A percentile compares a stretch with the other conserved stretches of the same genome.
Conservation (phyloP, 441 rosid genomes). For the Populus tomentosa region DNA sequence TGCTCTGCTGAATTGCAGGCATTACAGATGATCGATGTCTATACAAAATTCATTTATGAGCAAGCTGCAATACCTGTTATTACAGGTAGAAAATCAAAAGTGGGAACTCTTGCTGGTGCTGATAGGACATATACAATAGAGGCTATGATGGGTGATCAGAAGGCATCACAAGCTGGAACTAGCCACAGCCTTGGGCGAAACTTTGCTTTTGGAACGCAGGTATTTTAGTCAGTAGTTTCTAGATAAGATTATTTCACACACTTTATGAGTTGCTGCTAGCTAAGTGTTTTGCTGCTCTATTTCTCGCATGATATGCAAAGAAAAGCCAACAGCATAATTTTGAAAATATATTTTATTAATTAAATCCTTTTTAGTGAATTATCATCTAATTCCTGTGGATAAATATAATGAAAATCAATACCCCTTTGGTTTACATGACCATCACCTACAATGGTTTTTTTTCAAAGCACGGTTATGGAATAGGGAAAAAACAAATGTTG, state of each 20-base stretch:
- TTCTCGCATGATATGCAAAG: not conserved
- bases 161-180: conserved; percentile 89
- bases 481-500: not conserved
- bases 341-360: not conserved
- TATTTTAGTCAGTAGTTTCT: conserved; percentile 7
- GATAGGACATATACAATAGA: conserved; percentile 82
- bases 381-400: not conserved
- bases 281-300: not conserved
- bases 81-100: conserved; percentile 76
- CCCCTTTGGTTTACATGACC: no score
- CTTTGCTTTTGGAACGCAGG: conserved; percentile 87
- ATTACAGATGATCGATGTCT: conserved; percentile 75
- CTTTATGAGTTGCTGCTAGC: not conserved
- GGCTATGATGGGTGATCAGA: conserved; percentile 97
- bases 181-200: conserved; percentile 91
- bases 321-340: not conserved
- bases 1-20: conserved; percentile 56
- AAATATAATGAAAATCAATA: not conserved
- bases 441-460: no score
- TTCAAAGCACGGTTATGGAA: not conserved
- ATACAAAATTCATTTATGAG: conserved; percentile 86
- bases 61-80: conserved; percentile 92
- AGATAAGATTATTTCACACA: not conserved
- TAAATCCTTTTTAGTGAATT: not conserved
- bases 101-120: conserved; percentile 93